Base-by-base conservation (phyloP, 2,329 filamentous ascomycete genomes). In the Diaporthe australafricana region DNA sequence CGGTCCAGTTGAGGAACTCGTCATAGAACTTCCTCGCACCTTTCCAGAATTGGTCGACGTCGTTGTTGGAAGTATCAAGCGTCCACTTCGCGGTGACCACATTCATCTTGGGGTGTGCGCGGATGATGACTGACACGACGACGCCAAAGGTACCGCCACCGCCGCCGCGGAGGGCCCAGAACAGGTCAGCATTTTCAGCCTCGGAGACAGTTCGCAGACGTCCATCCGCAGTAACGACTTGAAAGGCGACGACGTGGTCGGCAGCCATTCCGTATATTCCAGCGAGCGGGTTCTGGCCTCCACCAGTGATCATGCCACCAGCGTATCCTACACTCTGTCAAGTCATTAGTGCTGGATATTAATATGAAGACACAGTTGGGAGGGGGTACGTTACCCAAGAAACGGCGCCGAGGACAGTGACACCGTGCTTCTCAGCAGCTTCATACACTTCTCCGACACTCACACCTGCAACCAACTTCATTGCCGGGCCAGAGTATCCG, bases 231-330 rank as follows among this genome's bases (percentile, higher is more conserved):
- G 83, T 86, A 32, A 88, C 82, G n/a, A 88, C 81, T 67, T 87
- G 81, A 70, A 84, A 82, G 45, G 83, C 81, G n/a, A 88, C 79
- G 22, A 85, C 81, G 73, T 86, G 83, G 75, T 87, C 86, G 30
- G 84, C 83, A 9, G 81, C 85, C 77, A 88, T 82, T 71, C 88
- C 82, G 72, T 86, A 87, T 25, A 84, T 78, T 52, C 83, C 83
- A 40, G 84, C 84, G 53, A 90, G 76, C 2, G 86, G 86, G 16
- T 85, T 86, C 75, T 90, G 87, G 0, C 88, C 88, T 63, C 87
- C 88, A 25, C 86, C 87, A 70, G 85, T 78, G 27, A 83, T 82
- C 75, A 84, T 85, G 12, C 84, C 84, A 56, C 85, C 86, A 17
- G 81, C 80, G 47, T 87, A 79, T 17, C 88, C 87, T 7, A 90